A percentile compares a stretch with the other conserved stretches of the same genome.
phyloP scores from a whole-genome alignment of 805 yeast species.

The Candida rishiriensis region DNA sequence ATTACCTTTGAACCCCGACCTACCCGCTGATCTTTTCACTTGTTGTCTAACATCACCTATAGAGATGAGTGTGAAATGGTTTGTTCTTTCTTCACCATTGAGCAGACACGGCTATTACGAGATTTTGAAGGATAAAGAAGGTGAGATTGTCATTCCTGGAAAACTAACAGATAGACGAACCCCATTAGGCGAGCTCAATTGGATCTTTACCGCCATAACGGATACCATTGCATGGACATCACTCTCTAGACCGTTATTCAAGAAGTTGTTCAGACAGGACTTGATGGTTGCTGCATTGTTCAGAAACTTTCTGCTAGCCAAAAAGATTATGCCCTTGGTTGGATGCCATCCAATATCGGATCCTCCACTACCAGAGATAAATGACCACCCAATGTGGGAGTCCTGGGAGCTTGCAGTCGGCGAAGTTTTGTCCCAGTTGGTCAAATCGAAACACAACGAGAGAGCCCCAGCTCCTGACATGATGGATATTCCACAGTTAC shows the following conservation, averaged over 20 bases:
- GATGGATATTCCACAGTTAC: slow-evolving; percentile 29
- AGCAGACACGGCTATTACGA: slow-evolving; percentile 46
- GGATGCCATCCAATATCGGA: slow-evolving; percentile 94
- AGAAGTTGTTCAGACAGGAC: slow-evolving; percentile 88
- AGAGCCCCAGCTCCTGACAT: slow-evolving; percentile 17
- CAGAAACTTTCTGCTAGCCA: slow-evolving; percentile 87
- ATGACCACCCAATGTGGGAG: slow-evolving; percentile 92
- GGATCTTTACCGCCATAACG: slow-evolving; percentile 97
- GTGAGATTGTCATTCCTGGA: slow-evolving; percentile 77
- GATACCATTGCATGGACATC: slow-evolving; percentile 98
- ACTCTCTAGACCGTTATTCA: slow-evolving; percentile 81
- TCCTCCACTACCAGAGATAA: slow-evolving; percentile 84
- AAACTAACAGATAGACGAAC: slow-evolving; percentile 88
- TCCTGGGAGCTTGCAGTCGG: slow-evolving; percentile 97
- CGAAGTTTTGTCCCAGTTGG: slow-evolving; percentile 75
- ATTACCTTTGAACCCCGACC: slow-evolving; percentile 86
- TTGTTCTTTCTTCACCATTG: slow-evolving; percentile 76
- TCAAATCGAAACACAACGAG: slow-evolving; percentile 34
- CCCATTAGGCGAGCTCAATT: slow-evolving; percentile 90
- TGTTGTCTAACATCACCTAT: slow-evolving; percentile 95
- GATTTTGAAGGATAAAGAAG: slow-evolving; percentile 43
- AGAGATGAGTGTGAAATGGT: slow-evolving; percentile 89
- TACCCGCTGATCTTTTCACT: slow-evolving; percentile 94
- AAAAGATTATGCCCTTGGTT: slow-evolving; percentile 86
- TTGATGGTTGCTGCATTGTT: slow-evolving; percentile 94